Conservation (phyloP, 805 yeast genomes). For the Candida andamanensis region DNA sequence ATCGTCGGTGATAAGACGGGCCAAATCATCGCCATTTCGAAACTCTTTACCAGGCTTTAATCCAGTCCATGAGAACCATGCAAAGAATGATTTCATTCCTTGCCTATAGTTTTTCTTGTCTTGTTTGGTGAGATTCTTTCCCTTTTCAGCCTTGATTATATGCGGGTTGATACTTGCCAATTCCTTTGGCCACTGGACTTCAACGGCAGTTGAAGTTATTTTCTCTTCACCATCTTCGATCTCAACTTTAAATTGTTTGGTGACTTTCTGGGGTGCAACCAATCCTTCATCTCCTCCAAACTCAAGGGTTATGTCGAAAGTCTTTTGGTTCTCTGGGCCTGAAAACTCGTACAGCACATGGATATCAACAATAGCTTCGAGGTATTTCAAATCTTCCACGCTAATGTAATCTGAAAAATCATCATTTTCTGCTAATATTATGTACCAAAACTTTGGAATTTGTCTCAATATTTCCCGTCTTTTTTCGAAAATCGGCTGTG, state of each 20-base stretch:
- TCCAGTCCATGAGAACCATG: constrained; percentile 87
- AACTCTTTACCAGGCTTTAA: constrained; percentile 70
- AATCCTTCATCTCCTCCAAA: constrained; percentile 44
- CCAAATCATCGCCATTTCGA: constrained; percentile 73
- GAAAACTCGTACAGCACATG: constrained; percentile 43
- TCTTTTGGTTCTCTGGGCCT: constrained; percentile 30
- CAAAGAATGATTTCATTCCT: constrained; percentile 81
- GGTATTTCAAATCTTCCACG: constrained; percentile 69
- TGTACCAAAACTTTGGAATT: constrained; percentile 82
- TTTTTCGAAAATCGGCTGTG: constrained; percentile 52
- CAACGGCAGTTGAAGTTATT: constrained; percentile 49
- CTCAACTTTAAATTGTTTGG: constrained; percentile 51
- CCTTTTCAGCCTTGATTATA: constrained; percentile 37
- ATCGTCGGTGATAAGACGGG: constrained; percentile 69
- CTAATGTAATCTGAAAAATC: constrained; percentile 79
- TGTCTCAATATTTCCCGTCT: constrained; percentile 49
- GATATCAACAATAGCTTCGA: constrained; percentile 64
- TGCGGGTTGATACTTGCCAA: constrained; percentile 53
- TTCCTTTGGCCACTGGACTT: constrained; percentile 65
- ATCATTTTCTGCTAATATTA: constrained; percentile 75
- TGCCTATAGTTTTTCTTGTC: constrained; percentile 58
- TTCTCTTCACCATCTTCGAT: constrained; percentile 52
- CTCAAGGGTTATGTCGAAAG: constrained; percentile 56
- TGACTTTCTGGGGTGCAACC: constrained; percentile 53
- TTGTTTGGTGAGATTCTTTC: constrained; percentile 36